A percentile compares a stretch with the other conserved stretches of the same genome.
Conservation (phyloP, 1,284 basidiomycete species). For the Xanthoconium separans region DNA sequence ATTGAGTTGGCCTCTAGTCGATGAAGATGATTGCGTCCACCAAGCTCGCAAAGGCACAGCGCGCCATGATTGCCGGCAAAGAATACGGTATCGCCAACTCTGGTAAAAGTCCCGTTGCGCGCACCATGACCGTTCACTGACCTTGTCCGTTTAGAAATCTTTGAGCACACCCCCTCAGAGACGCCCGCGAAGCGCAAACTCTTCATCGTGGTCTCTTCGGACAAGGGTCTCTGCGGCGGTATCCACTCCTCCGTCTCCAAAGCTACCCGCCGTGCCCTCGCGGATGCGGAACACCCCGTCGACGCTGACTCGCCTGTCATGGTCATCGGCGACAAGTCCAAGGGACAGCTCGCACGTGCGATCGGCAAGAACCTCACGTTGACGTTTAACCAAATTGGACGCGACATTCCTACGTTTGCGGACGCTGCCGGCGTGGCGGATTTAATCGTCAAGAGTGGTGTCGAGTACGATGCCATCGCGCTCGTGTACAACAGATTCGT, state of each 20-base stretch:
- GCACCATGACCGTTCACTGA: neutral
- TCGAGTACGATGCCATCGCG: slow-evolving; percentile 87
- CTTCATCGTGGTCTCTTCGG: slow-evolving; percentile 92
- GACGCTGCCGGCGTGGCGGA: slow-evolving; percentile 95
- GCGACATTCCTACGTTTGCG: slow-evolving; percentile 95
- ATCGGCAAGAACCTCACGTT: slow-evolving; percentile 72
- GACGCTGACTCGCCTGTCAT: slow-evolving; percentile 71
- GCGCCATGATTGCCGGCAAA: slow-evolving; percentile 93
- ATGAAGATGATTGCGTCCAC: slow-evolving; percentile 99
- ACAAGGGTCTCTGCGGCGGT: slow-evolving; percentile 99
- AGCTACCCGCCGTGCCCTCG: slow-evolving; percentile 72
- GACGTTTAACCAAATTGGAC: slow-evolving; percentile 97
- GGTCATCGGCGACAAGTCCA: slow-evolving; percentile 97
- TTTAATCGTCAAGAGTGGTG: slow-evolving; percentile 83
- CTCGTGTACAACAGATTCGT: slow-evolving; percentile 97
- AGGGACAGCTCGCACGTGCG: slow-evolving; percentile 83
- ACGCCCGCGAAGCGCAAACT: slow-evolving; percentile 72
- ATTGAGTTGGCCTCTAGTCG: slow-evolving; percentile 54
- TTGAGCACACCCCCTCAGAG: slow-evolving; percentile 68
- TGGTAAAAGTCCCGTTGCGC: slow-evolving; percentile 55
- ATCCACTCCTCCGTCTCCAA: slow-evolving; percentile 98
- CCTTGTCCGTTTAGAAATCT: slow-evolving; percentile 65
- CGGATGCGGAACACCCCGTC: slow-evolving; percentile 50
- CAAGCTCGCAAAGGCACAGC: slow-evolving; percentile 93
- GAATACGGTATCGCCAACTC: slow-evolving; percentile 92